phyloP scores from a whole-genome alignment of 2,329 filamentous ascomycete species.

The Huntiella omanensis region DNA sequence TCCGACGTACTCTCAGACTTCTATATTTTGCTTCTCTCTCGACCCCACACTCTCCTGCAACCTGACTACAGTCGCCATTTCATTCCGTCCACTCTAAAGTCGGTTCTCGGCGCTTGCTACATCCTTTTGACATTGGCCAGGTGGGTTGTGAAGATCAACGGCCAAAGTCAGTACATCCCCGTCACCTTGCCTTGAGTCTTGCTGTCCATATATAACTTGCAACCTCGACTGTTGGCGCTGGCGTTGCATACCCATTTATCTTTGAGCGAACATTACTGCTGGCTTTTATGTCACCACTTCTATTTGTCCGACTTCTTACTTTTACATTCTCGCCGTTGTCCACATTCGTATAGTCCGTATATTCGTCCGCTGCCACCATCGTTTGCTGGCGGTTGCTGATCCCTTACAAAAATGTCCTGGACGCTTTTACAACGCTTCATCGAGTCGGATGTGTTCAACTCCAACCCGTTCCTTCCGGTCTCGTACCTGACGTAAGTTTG shows the following conservation, averaged over 20 bases:
- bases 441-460: constrained; percentile 87
- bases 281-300: neutral
- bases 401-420: constrained; percentile 45
- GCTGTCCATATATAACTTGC: no score
- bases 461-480: constrained; percentile 73
- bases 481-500: constrained; percentile 65
- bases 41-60: no score
- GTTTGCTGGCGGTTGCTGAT: neutral
- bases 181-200: no score
- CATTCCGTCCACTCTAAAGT: no score
- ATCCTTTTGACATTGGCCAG: neutral
- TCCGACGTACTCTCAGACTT: no score
- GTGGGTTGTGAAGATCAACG: neutral
- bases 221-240: no score
- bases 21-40: no score
- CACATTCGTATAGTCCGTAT: neutral
- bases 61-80: no score
- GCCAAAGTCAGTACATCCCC: no score
- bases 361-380: neutral
- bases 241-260: no score
- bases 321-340: no score
- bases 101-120: neutral
- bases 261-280: no score
- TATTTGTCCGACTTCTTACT: neutral
- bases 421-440: constrained; percentile 78